Conservation (phyloP, 2,329 filamentous ascomycete species). For the Truncatella angustata region DNA sequence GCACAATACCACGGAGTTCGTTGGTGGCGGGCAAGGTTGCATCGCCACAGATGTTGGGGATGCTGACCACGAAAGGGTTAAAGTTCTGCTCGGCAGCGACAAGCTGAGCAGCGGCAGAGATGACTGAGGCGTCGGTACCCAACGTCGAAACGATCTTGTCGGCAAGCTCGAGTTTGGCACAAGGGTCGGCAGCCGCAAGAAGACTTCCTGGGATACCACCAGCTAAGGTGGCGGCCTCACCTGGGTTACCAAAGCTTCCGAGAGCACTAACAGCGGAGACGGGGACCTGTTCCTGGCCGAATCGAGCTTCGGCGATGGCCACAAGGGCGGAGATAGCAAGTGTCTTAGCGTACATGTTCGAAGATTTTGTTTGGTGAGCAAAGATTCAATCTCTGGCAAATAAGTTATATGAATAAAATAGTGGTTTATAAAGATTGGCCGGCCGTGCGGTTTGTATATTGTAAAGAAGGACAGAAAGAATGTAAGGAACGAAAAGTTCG, state of each 20-base stretch:
- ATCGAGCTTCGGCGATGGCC: conserved; percentile 51
- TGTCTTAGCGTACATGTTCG: conserved; percentile 41
- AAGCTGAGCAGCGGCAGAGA: conserved; percentile 60
- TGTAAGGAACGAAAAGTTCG: conserved; percentile 34
- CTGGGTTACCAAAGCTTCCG: conserved; percentile 52
- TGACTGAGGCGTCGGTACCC: conserved; percentile 56
- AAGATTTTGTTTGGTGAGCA: conserved; percentile 12
- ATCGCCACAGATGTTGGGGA: conserved; percentile 64
- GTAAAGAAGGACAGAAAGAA: conserved; percentile 28
- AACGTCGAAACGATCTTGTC: conserved; percentile 63
- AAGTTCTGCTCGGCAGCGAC: conserved; percentile 72
- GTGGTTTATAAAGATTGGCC: conserved; percentile 15
- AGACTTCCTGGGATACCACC: conserved; percentile 61
- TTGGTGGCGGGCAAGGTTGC: conserved; percentile 58
- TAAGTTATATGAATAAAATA: not conserved
- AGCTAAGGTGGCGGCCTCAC: conserved; percentile 62
- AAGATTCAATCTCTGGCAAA: conserved; percentile 7
- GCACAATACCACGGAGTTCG: conserved; percentile 64
- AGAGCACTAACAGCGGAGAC: conserved; percentile 54
- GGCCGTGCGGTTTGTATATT: conserved; percentile 25
- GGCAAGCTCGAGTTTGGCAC: conserved; percentile 63
- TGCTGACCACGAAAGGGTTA: conserved; percentile 61
- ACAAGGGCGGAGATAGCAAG: conserved; percentile 38
- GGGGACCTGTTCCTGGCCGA: conserved; percentile 62
- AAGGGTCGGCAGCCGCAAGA: conserved; percentile 64